These are phyloP conservation scores for Pythium coloratum DNA, from an alignment of 352 stramenopile genomes.

Conservation along the genomic window DNA sequence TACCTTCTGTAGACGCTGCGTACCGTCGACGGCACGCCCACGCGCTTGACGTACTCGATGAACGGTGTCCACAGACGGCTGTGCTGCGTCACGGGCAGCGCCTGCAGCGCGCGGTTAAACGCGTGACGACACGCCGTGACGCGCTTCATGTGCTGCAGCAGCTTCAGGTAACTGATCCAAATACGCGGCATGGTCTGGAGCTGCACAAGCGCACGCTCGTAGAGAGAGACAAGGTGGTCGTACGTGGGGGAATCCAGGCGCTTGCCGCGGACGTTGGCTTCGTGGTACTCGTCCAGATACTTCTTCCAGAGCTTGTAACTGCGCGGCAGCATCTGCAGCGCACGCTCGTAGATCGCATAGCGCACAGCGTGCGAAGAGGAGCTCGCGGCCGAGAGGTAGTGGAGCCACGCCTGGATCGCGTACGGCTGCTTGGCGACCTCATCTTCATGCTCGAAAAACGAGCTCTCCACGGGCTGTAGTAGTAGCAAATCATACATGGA, in stretches of 20 bases:
- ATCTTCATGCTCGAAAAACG: conserved; percentile 75
- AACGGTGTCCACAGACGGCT: conserved; percentile 95
- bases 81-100: conserved; percentile 98
- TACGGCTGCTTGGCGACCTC: conserved; percentile 83
- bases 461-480: not conserved
- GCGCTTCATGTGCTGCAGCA: conserved; percentile 74
- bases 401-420: conserved; percentile 79
- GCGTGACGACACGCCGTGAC: conserved; percentile 82
- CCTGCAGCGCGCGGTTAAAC: conserved; percentile 95
- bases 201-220: conserved; percentile 91
- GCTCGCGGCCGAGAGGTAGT: conserved; percentile 48
- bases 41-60: conserved; percentile 85
- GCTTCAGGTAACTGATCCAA: conserved; percentile 91
- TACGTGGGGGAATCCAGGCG: conserved; percentile 55
- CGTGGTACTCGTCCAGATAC: conserved; percentile 78
- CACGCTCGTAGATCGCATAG: conserved; percentile 84
- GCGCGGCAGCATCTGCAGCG: conserved; percentile 78
- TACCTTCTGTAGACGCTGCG: conserved; percentile 88
- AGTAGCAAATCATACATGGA: conserved; percentile 13
- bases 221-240: conserved; percentile 46
- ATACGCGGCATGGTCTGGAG: conserved; percentile 96
- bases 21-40: conserved; percentile 74
- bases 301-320: conserved; percentile 96
- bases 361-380: conserved; percentile 24
- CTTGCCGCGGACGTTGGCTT: conserved; percentile 59